phyloP scores from a whole-genome alignment of 2,329 filamentous ascomycete species.

The Macroventuria anomochaeta region DNA sequence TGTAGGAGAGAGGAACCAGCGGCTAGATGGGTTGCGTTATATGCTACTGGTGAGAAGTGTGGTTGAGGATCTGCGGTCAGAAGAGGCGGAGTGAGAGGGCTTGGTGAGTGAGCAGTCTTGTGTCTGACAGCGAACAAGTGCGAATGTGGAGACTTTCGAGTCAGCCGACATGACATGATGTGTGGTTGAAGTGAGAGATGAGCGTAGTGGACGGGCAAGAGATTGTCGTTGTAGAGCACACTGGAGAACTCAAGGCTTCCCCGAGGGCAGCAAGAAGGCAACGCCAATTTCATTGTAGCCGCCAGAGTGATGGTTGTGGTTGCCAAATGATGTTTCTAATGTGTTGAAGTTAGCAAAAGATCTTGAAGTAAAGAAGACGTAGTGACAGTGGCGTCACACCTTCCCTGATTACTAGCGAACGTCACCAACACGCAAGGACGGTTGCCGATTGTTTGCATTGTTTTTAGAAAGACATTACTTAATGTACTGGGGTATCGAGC shows the following conservation, averaged over 20 bases:
- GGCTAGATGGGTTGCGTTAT: not conserved
- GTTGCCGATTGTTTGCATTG: not conserved
- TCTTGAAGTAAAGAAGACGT: too few species aligned
- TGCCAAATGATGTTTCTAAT: too few species aligned
- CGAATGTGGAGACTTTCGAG: not conserved
- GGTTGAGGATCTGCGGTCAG: not conserved
- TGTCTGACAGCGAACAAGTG: too few species aligned
- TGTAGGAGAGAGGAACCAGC: not conserved
- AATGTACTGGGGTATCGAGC: slow-evolving; percentile 6
- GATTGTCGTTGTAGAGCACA: not conserved
- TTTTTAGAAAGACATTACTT: slow-evolving; percentile 6
- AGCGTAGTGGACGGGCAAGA: not conserved
- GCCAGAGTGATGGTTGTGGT: not conserved
- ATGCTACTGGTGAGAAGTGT: not conserved
- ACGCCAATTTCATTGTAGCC: not conserved
- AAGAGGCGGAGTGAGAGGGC: not conserved
- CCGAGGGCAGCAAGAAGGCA: too few species aligned
- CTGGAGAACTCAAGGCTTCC: not conserved
- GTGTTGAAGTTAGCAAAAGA: too few species aligned
- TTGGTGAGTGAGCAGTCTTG: too few species aligned
- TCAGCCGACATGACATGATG: not conserved
- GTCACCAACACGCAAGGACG: too few species aligned
- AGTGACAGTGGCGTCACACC: too few species aligned
- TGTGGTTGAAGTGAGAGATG: not conserved
- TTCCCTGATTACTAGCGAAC: not conserved